phyloP scores from a whole-genome alignment of 2,329 filamentous ascomycete species.

The Colletotrichum orbiculare region DNA sequence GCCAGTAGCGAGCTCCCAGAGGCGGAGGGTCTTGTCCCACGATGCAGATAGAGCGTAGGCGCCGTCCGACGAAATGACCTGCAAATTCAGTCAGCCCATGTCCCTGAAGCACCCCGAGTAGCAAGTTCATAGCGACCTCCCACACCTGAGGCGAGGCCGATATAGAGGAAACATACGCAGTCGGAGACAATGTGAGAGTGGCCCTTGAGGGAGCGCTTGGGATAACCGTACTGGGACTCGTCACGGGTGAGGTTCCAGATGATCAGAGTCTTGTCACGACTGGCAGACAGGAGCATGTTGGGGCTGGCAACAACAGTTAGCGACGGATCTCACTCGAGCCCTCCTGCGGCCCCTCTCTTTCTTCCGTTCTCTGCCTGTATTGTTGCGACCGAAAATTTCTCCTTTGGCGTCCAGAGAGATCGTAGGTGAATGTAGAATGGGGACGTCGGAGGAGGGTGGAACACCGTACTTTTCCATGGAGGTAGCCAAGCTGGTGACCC shows the following conservation, averaged over 20 bases:
- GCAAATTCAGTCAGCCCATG: conserved; percentile 52
- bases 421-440: not conserved
- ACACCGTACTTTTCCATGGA: conserved; percentile 93
- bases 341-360: conserved; percentile 26
- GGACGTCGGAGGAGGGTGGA: conserved; percentile 5
- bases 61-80: conserved; percentile 99
- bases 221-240: conserved; percentile 97
- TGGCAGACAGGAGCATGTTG: conserved; percentile 99
- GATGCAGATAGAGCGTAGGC: conserved; percentile 98
- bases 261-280: conserved; percentile 98
- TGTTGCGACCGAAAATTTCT: too few species aligned
- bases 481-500: conserved; percentile 98
- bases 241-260: conserved; percentile 99
- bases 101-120: conserved; percentile 20
- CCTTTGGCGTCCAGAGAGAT: too few species aligned
- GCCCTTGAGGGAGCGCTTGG: conserved; percentile 97
- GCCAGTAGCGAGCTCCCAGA: conserved; percentile 98
- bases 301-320: conserved; percentile 68
- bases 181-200: conserved; percentile 99
- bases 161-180: conserved; percentile 79
- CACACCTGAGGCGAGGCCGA: not conserved
- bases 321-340: conserved; percentile 38
- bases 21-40: conserved; percentile 99
- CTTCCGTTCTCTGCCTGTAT: conserved; percentile 21
- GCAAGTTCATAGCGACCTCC: conserved; percentile 10